Conservation (phyloP, 306 rosid species). For the Cicer pinnatifidum region DNA sequence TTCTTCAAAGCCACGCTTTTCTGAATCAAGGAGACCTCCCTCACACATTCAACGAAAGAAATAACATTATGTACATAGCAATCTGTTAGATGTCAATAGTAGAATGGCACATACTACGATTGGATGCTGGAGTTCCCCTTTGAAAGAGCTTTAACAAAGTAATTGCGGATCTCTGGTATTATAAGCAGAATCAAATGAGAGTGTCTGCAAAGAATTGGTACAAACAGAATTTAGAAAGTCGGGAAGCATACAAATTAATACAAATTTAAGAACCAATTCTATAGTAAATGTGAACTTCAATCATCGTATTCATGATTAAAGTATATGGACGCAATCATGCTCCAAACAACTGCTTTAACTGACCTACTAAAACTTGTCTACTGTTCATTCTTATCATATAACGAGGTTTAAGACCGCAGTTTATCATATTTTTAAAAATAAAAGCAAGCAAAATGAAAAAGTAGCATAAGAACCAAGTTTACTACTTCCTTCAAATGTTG, state of each 20-base stretch:
- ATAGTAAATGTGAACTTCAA: slow-evolving; percentile 24
- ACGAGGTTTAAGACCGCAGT: slow-evolving; percentile 12
- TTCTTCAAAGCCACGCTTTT: slow-evolving; percentile 51
- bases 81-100: slow-evolving; percentile 66
- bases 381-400: slow-evolving; percentile 9
- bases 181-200: slow-evolving; percentile 69
- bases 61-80: slow-evolving; percentile 80
- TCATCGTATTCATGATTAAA: slow-evolving; percentile 11
- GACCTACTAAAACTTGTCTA: slow-evolving; percentile 20
- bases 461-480: neutral
- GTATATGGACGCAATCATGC: slow-evolving; percentile 11
- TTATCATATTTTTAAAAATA: slow-evolving; percentile 5
- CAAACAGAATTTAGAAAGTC: slow-evolving; percentile 40
- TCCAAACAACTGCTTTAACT: slow-evolving; percentile 16
- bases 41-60: slow-evolving; percentile 48
- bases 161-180: slow-evolving; percentile 72
- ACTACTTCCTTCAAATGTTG: slow-evolving; percentile 16
- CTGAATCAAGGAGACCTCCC: slow-evolving; percentile 51
- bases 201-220: slow-evolving; percentile 66
- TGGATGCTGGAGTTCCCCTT: slow-evolving; percentile 64
- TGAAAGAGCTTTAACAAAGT: slow-evolving; percentile 75
- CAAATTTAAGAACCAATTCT: neutral
- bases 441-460: slow-evolving; percentile 25
- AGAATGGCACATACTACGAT: slow-evolving; percentile 50
- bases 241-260: slow-evolving; percentile 25